Conservation (phyloP, 306 rosid genomes). For the Medicago ruthenica region DNA sequence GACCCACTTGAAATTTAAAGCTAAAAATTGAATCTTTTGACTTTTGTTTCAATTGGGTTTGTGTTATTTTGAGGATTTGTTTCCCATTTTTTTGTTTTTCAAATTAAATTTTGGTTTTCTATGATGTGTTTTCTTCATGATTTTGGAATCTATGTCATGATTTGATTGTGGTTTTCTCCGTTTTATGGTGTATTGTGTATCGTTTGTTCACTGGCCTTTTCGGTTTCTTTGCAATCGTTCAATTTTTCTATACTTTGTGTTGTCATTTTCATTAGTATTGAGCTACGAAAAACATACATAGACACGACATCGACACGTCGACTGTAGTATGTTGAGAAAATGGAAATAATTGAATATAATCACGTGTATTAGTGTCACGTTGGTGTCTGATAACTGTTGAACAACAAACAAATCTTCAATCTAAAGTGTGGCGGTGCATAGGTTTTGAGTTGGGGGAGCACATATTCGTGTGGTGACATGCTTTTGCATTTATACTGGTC, state of each 20-base stretch:
- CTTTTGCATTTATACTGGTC: not conserved
- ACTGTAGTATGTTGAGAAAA: not conserved
- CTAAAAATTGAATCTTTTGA: constrained; percentile 34
- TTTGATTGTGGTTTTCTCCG: constrained; percentile 19
- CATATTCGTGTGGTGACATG: constrained; percentile 11
- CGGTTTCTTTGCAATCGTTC: constrained; percentile 15
- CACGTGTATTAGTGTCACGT: not conserved
- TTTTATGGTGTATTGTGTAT: not conserved
- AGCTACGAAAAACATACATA: not conserved
- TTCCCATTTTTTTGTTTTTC: not conserved
- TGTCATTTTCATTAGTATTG: constrained; percentile 4
- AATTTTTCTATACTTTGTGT: constrained; percentile 18
- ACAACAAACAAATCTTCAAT: no score
- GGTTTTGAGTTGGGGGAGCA: not conserved
- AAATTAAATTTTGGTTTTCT: not conserved
- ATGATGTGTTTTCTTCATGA: constrained; percentile 25
- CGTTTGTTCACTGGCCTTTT: not conserved
- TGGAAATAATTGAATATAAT: not conserved
- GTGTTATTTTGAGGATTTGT: constrained; percentile 19
- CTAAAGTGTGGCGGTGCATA: not conserved
- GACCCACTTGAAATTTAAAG: constrained; percentile 12
- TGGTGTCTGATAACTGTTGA: no score
- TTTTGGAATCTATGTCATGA: constrained; percentile 21
- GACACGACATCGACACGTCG: not conserved
- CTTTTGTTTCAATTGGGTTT: constrained; percentile 34